Base-by-base conservation (phyloP, 768 basidiomycete species). In the Suillus subaureus region DNA sequence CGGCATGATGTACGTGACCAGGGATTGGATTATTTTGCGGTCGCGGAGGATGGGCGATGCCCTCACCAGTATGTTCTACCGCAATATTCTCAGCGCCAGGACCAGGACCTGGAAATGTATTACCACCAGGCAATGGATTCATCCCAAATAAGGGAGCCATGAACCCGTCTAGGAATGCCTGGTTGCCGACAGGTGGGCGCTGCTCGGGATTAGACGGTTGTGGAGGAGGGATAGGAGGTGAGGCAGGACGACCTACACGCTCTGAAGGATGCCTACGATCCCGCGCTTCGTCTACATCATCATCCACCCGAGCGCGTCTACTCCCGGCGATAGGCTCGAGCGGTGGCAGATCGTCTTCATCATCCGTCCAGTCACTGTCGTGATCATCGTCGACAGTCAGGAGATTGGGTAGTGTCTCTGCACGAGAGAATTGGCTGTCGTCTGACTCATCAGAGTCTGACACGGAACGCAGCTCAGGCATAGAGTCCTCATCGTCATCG, bases 261-360 rank as follows among this genome's bases (percentile, higher is more conserved):
- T 89, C 83, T 26, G 87, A 87, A 21, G 89, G 88, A 70, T 89
- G 88, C 64, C 89, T 82, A 64, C 84, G 81, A 70, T 90, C 86
- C 45, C 88, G 77, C 15, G 86, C 87, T 8, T 83, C 81, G 67
- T 90, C 88, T 7, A 81, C 81, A 63, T 89, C 88, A 62, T 87
- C 85, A 2, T 89, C 87, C 4, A 89, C 86, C 51, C 88, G 77
- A 21, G 83, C 79, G 28, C 88, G 87, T 51, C 88, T 77, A 57
- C 73, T 81, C 16, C 78, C 71, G 6, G 73, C 55, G 21, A 74
- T 72, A 21, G 78, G 75, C 66, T 76, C 76, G 11, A 78, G 66
- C 8, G 73, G 65, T 0, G 78, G 79, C 62, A 77, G 71, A 49
- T 72, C 70, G 33, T 72, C 73, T 61, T 75, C 72, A 4, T 74